A percentile compares a stretch with the other conserved stretches of the same genome.
These are phyloP conservation scores for Monilinia aucupariae DNA, from an alignment of 2,329 filamentous ascomycete genomes.

Conservation along the genomic window DNA sequence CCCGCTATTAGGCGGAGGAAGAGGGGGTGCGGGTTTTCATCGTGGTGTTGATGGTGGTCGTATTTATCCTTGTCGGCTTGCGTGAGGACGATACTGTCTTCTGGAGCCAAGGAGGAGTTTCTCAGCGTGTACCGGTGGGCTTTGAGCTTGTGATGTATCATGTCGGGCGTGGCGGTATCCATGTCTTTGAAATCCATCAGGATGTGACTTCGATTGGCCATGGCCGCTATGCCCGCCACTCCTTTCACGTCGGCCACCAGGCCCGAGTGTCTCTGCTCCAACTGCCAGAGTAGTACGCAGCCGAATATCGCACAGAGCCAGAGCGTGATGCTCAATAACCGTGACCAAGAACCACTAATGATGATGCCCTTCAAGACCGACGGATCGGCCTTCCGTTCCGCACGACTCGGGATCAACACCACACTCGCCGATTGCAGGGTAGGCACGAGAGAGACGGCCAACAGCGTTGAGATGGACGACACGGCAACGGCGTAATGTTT, in stretches of 20 bases:
- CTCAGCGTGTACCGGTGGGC: conserved; percentile 62
- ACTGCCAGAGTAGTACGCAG: conserved; percentile 52
- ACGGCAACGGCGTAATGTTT: conserved; percentile 64
- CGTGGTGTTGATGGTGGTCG: conserved; percentile 44
- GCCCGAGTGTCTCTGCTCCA: conserved; percentile 59
- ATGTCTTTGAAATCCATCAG: conserved; percentile 68
- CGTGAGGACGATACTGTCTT: conserved; percentile 45
- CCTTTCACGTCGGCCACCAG: conserved; percentile 64
- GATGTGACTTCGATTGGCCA: conserved; percentile 69
- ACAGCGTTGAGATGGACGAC: conserved; percentile 57
- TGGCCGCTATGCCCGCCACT: conserved; percentile 67
- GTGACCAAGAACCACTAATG: conserved; percentile 55
- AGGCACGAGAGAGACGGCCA: conserved; percentile 64
- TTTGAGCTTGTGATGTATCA: conserved; percentile 64
- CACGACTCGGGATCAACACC: conserved; percentile 49
- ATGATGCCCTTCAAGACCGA: conserved; percentile 47
- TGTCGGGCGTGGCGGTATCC: conserved; percentile 59
- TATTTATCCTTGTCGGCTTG: conserved; percentile 43
- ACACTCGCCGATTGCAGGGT: conserved; percentile 61
- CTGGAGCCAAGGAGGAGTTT: conserved; percentile 65
- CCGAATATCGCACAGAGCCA: conserved; percentile 54
- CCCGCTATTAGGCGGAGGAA: conserved; percentile 59
- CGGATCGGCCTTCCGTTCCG: conserved; percentile 41
- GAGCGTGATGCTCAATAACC: conserved; percentile 53
- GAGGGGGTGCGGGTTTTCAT: conserved; percentile 59